Percentiles rank a stretch among this genome's conserved stretches.
Conservation (phyloP, 1,284 basidiomycete species). For the Peniophora sp. region DNA sequence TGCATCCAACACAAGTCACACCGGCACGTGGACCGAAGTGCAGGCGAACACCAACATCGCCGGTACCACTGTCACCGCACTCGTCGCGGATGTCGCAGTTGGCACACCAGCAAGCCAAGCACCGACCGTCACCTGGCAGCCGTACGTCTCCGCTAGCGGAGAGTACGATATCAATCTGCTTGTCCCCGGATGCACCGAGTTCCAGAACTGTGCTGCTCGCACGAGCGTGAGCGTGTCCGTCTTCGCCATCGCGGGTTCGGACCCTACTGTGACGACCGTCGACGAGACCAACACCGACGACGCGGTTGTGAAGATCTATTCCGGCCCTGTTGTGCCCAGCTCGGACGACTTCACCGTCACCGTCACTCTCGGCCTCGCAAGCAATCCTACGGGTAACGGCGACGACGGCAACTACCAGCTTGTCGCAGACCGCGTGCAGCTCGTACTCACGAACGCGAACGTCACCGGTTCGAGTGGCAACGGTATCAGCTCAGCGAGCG, state of each 20-base stretch:
- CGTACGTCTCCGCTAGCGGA: constrained; percentile 84
- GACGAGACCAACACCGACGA: constrained; percentile 73
- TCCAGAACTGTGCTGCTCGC: constrained; percentile 75
- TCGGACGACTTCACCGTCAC: constrained; percentile 68
- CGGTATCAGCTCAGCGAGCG: constrained; percentile 23
- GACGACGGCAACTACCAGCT: constrained; percentile 64
- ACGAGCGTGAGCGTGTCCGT: constrained; percentile 82
- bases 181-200: constrained; percentile 79
- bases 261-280: constrained; percentile 61
- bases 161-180: constrained; percentile 80
- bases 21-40: constrained; percentile 64
- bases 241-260: constrained; percentile 63
- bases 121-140: constrained; percentile 83
- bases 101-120: constrained; percentile 51
- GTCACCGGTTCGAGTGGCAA: constrained; percentile 21
- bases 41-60: constrained; percentile 65
- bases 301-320: constrained; percentile 60
- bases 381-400: constrained; percentile 50
- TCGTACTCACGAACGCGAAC: constrained; percentile 62
- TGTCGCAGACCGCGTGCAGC: constrained; percentile 74
- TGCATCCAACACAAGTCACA: constrained; percentile 53
- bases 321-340: constrained; percentile 72
- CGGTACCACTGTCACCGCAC: constrained; percentile 71
- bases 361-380: constrained; percentile 62
- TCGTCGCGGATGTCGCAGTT: constrained; percentile 62